Evolutionary conservation across 331 rosid species (phyloP).

Genomic region (Malus hybrid): DNA sequence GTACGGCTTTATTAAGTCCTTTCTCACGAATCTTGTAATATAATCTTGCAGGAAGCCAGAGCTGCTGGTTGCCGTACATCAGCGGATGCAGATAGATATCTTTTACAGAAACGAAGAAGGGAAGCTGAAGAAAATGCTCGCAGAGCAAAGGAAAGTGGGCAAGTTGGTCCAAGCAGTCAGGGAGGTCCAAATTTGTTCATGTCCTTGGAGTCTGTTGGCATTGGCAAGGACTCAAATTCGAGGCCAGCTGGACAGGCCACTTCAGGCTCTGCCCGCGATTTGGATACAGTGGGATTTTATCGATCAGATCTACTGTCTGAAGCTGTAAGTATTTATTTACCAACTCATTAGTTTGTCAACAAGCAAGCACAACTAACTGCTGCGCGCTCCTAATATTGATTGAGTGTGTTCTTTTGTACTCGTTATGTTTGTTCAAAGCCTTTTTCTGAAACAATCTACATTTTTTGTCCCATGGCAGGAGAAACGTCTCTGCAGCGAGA

Average conservation of each 20-base stretch:
- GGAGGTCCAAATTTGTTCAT: conserved; percentile 54
- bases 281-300: conserved; percentile 54
- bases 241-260: conserved; percentile 58
- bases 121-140: conserved; percentile 60
- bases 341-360: neutral
- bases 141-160: conserved; percentile 52
- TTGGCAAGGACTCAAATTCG: conserved; percentile 48
- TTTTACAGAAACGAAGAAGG: conserved; percentile 53
- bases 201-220: conserved; percentile 48
- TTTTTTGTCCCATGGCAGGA: conserved; percentile 49
- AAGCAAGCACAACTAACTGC: neutral
- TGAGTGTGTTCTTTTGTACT: neutral
- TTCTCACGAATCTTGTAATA: neutral
- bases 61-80: conserved; percentile 74
- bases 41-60: conserved; percentile 59
- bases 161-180: conserved; percentile 58
- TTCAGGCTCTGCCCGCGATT: conserved; percentile 49
- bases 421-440: neutral
- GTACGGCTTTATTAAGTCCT: neutral
- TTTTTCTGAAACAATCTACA: conserved; percentile 5
- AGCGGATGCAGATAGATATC: conserved; percentile 63
- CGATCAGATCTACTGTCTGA: conserved; percentile 81
- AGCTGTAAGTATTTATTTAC: conserved; percentile 50
- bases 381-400: neutral
- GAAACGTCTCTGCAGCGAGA: conserved; percentile 77